Percentiles rank a stretch among this genome's conserved stretches.
phyloP scores from a whole-genome alignment of 2,329 filamentous ascomycete genomes.

The Beauveria caledonica region DNA sequence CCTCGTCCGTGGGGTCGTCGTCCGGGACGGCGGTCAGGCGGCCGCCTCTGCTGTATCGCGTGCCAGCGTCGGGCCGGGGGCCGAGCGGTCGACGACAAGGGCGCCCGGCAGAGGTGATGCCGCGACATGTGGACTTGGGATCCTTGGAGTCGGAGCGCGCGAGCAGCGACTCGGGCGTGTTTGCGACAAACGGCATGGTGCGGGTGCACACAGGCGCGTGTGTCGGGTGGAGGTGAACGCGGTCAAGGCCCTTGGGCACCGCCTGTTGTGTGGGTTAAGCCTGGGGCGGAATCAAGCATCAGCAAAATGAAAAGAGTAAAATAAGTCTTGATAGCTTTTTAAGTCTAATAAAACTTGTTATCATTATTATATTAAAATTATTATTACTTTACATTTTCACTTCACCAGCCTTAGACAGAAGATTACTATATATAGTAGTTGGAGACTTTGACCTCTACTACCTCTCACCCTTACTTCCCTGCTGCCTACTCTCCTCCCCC shows the following conservation, averaged over 20 bases:
- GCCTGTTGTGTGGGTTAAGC: background rate
- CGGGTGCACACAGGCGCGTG: background rate
- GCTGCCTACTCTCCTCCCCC: no score
- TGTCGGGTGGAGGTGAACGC: background rate
- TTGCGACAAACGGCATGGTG: constrained; percentile 33
- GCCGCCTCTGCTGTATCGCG: background rate
- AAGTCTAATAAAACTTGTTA: no score
- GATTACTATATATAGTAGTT: no score
- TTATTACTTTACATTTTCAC: no score
- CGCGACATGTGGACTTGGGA: constrained; percentile 75
- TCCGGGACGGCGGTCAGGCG: constrained; percentile 5
- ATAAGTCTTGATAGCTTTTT: no score
- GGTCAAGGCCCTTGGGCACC: background rate
- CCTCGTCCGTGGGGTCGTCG: constrained; percentile 46
- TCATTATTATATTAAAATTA: no score
- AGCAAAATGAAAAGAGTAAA: no score
- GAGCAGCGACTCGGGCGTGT: constrained; percentile 73
- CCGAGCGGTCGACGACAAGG: constrained; percentile 68
- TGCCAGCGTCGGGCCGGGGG: constrained; percentile 19
- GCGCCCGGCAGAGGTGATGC: constrained; percentile 72
- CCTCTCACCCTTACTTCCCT: no score
- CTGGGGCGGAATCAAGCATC: no score
- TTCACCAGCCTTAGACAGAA: no score
- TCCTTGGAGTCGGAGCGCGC: constrained; percentile 78
- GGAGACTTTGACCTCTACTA: no score